Evolutionary conservation across 345 rosid species (phyloP), one percentile per base, ranked within the genome.

Genomic region (Arabidopsis arenosa): DNA sequence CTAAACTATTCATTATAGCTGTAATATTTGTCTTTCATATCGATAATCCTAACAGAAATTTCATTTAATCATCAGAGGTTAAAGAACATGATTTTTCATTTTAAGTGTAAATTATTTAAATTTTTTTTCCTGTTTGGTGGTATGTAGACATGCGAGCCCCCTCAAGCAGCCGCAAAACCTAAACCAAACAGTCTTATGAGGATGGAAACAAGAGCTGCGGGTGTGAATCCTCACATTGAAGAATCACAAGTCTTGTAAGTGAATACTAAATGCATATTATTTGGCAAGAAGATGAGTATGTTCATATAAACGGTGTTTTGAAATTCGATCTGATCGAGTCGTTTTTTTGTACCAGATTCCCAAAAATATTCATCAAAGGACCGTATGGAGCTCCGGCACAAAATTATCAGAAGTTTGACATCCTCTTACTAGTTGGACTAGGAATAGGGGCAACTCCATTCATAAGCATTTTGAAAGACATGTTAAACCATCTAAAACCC

Each of bases 371-470:
- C 48, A 85, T 92, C 68, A 92, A 86, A 84, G 98, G 99, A 79
- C 97, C 97, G 4, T 92, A 76, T 60, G 97, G 99, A 78, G 99
- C 99, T 7, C 99, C 99, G 4, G 99, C 99, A 57, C 99, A 95
- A 62, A 84, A 83, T 75, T 89, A 88, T 86, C 87, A 79, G 36
- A 87, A 87, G 32, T 95, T 69, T 15, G 99, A 95, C 70, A 86
- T 92, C 33, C 87, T 95, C 23, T 75, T 92, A 35, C 96, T 95
- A 30, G 82, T 92, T 33, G 98, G 98, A 40, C 80, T 95, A 11
- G 97, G 99, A 53, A 95, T 92, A 8, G 99, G 99, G 23, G 99
- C 99, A 63, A 95, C 99, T 64, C 99, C 99, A 1, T 88, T 95
- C 66, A 86, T 95, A 72, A 95, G 99, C 86, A 90, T 95, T 52